Evolutionary conservation across 352 stramenopile genomes (phyloP).

Genomic region (Phytophthora hybrid): DNA sequence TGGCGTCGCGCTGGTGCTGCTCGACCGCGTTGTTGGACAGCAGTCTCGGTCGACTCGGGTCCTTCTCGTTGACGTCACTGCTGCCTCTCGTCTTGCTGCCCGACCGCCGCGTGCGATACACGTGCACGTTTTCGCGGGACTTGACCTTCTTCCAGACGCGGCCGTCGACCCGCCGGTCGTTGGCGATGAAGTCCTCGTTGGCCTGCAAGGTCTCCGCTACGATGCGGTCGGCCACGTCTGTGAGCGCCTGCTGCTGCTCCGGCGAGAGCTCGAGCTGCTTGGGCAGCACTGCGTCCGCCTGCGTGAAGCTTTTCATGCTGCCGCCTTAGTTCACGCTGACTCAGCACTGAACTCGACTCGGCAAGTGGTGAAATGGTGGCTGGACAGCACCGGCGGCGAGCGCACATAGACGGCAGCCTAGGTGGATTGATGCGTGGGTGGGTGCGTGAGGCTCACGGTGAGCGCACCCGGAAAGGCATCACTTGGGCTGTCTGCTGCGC

Average conservation of each 20-base stretch:
- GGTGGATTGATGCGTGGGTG: constrained; percentile 17
- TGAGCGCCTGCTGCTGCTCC: constrained; percentile 51
- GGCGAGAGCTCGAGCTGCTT: constrained; percentile 26
- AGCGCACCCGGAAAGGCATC: neutral
- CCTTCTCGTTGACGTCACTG: constrained; percentile 31
- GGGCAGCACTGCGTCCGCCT: constrained; percentile 21
- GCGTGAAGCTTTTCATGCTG: constrained; percentile 31
- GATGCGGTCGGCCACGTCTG: constrained; percentile 59
- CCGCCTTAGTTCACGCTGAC: constrained; percentile 13
- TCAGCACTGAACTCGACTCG: constrained; percentile 11
- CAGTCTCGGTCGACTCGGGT: constrained; percentile 49
- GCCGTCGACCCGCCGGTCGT: constrained; percentile 43
- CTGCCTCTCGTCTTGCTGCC: constrained; percentile 20
- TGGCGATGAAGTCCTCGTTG: constrained; percentile 60
- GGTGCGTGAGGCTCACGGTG: neutral
- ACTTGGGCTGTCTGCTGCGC: constrained; percentile 21
- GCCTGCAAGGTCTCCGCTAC: constrained; percentile 64
- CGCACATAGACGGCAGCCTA: constrained; percentile 31
- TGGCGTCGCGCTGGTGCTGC: constrained; percentile 44
- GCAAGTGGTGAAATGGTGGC: constrained; percentile 26
- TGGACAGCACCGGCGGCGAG: neutral
- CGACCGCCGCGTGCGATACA: constrained; percentile 60
- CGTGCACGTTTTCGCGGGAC: constrained; percentile 57
- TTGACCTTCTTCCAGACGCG: constrained; percentile 65
- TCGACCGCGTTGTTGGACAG: constrained; percentile 52